Base-by-base conservation (phyloP, 1,139 yeast species). In the Zygoascus sp. region DNA sequence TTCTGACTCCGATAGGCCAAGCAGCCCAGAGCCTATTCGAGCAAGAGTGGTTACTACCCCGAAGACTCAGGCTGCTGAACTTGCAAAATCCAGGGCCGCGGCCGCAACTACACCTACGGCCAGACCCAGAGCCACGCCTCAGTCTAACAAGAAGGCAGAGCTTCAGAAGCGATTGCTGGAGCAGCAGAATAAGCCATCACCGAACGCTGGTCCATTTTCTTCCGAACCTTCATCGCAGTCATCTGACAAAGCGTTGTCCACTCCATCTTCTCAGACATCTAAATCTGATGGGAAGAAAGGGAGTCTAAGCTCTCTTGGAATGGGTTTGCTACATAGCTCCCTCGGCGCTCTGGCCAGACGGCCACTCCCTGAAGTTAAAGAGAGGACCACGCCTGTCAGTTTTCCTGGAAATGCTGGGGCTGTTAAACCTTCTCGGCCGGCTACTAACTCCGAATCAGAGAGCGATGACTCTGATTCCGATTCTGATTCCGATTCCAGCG, bases 401-500 rank as follows among this genome's bases (percentile, higher is more conserved):
- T 16, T 22, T 13, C 16, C 36, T 13, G 23, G 20, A 15, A 13
- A 40, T 27, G 19, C 30, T 19, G 28, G 28, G 13, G 10, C 13
- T 10, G 10, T 15, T 30, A 19, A 39, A 19, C 2, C 10, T n/a
- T n/a, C n/a, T 5, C 10, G 23, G n/a, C 10, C 11, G 10, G 17
- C 23, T n/a, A 6, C 28, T 10, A 25, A 72, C 1, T 84, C 83
- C 53, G 78, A 43, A 15, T 48, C 51, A 10, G 50, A 47, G 8
- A 50, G n/a, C n/a, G n/a, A 53, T 5, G 49, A 41, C 9, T 47
- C 52, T 0, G 52, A 41, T 32, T 47, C 52, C 5, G 46, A 37
- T 27, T 35, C 42, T 15, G 43, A 41, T 13, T 43, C 43, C n/a
- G 47, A 43, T 21, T 46, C 43, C 11, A 38, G 34, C 42, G 45